phyloP scores from a whole-genome alignment of 2,329 filamentous ascomycete genomes.

The Daldinia sp. region DNA sequence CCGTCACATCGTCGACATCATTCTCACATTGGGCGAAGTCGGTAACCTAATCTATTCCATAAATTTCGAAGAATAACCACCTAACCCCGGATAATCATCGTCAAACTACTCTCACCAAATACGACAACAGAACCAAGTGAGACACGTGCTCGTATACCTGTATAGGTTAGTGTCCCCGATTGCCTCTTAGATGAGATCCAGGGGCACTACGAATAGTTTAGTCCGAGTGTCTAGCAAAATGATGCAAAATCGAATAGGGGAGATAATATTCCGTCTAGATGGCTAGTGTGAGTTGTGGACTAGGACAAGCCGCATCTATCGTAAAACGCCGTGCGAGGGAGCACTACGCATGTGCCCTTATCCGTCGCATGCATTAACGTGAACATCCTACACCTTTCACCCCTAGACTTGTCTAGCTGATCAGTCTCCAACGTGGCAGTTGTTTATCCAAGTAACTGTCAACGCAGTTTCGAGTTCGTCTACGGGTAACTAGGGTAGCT shows the following conservation, averaged over 20 bases:
- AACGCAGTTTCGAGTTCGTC: neutral
- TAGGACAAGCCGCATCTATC: too few species aligned
- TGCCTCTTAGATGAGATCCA: neutral
- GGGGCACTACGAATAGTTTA: neutral
- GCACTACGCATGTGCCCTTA: too few species aligned
- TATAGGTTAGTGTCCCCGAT: neutral
- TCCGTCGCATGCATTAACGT: neutral
- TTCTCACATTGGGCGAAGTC: neutral
- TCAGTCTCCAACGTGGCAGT: neutral
- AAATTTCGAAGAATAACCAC: neutral
- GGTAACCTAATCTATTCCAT: neutral
- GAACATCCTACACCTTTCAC: neutral
- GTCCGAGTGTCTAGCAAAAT: neutral
- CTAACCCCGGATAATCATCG: neutral
- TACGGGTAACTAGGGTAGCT: neutral
- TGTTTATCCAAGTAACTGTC: neutral
- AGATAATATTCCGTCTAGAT: neutral
- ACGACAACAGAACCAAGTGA: neutral
- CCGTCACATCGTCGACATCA: constrained; percentile 15
- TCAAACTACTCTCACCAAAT: neutral
- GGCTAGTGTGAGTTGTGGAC: neutral
- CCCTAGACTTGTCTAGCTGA: neutral
- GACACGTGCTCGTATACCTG: neutral
- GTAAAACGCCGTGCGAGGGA: too few species aligned
- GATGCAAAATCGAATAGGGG: neutral